Evolutionary conservation across 345 rosid genomes (phyloP).

Genomic region (Garcia nutans): DNA sequence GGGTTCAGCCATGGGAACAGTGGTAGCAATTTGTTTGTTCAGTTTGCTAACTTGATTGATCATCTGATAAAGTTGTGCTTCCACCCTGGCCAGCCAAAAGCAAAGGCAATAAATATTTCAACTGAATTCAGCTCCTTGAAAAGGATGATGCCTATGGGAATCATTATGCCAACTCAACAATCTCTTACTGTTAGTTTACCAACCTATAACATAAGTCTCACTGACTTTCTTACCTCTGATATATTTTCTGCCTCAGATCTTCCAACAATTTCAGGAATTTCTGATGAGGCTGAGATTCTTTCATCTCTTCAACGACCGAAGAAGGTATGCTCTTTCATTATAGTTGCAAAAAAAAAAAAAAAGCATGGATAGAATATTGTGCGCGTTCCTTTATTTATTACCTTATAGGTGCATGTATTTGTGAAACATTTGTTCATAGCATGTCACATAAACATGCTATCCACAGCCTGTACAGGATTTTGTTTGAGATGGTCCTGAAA

Average conservation of each 20-base stretch:
- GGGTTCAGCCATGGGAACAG: constrained; percentile 67
- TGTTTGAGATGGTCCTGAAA: not conserved
- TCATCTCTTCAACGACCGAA: constrained; percentile 95
- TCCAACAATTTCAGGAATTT: constrained; percentile 82
- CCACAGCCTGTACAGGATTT: not conserved
- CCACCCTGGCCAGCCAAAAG: constrained; percentile 81
- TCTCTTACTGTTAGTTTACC: constrained; percentile 89
- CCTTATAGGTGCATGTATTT: not conserved
- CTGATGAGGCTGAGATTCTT: constrained; percentile 97
- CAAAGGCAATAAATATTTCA: constrained; percentile 74
- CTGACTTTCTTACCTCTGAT: constrained; percentile 52
- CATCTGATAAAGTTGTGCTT: constrained; percentile 87
- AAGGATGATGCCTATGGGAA: constrained; percentile 93
- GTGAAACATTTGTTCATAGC: constrained; percentile 8
- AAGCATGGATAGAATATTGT: not conserved
- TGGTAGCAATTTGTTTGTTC: constrained; percentile 72
- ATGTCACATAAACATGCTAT: not conserved
- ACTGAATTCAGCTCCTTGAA: constrained; percentile 97
- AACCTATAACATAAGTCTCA: constrained; percentile 46
- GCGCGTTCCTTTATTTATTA: not conserved
- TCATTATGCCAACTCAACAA: constrained; percentile 89
- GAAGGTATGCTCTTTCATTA: constrained; percentile 46
- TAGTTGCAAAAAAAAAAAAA: not conserved
- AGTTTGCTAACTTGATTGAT: constrained; percentile 86
- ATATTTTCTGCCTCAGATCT: constrained; percentile 74